A percentile compares a stretch with the other conserved stretches of the same genome.
Conservation (phyloP, 306 rosid species). For the Castanospermum australe region DNA sequence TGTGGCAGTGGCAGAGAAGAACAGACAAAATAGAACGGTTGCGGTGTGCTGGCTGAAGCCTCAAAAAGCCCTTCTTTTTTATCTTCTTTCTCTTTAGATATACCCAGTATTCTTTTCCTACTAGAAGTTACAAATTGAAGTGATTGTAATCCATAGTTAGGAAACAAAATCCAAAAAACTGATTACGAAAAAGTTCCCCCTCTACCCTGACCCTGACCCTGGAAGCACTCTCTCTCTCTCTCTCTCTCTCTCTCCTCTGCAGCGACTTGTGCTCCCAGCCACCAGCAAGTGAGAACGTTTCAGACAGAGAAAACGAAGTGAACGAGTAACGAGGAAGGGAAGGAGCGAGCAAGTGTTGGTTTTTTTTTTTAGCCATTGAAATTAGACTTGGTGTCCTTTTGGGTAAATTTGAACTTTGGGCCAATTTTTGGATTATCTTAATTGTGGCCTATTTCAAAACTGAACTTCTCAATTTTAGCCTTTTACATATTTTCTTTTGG, state of each 20-base stretch:
- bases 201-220: too few relatives aligned
- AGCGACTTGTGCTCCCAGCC: slow-evolving; percentile 68
- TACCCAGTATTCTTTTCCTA: not conserved
- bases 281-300: slow-evolving; percentile 23
- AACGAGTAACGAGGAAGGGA: not conserved
- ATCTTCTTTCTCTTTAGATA: not conserved
- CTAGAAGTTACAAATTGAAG: not conserved
- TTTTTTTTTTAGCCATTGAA: not conserved
- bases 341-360: not conserved
- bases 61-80: not conserved
- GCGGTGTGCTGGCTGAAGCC: not conserved
- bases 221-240: not conserved
- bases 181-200: not conserved
- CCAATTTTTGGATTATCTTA: too few relatives aligned
- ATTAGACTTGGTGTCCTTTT: too few relatives aligned
- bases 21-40: not conserved
- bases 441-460: too few relatives aligned
- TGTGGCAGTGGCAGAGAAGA: not conserved
- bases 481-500: too few relatives aligned
- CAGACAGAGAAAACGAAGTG: not conserved
- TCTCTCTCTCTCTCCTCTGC: not conserved
- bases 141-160: not conserved
- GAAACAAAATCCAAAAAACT: not conserved
- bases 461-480: too few relatives aligned
- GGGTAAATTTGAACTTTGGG: too few relatives aligned